A percentile compares a stretch with the other conserved stretches of the same genome.
Evolutionary conservation across 352 stramenopile species (phyloP).

Genomic region (Phytophthora lateralis): DNA sequence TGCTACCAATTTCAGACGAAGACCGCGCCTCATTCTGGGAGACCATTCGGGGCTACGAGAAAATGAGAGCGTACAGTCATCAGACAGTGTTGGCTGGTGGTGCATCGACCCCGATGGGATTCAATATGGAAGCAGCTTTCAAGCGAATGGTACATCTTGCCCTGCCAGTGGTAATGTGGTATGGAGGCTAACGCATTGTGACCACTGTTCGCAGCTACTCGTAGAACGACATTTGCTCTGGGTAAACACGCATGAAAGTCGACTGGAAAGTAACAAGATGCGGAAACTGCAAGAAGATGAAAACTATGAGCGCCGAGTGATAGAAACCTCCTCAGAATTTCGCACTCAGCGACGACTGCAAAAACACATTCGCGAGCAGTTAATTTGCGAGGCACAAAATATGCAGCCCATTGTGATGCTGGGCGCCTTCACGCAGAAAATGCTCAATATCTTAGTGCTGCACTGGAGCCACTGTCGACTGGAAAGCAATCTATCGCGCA

Average conservation of each 20-base stretch:
- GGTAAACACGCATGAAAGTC: slow-evolving; percentile 44
- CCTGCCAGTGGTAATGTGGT: background rate
- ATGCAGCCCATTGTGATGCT: slow-evolving; percentile 56
- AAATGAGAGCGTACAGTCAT: slow-evolving; percentile 42
- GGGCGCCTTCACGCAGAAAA: slow-evolving; percentile 48
- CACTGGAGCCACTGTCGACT: slow-evolving; percentile 49
- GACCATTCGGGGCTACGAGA: slow-evolving; percentile 51
- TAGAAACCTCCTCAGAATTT: slow-evolving; percentile 53
- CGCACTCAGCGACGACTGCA: slow-evolving; percentile 51
- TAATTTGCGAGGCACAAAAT: slow-evolving; percentile 42
- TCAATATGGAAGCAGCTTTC: slow-evolving; percentile 66
- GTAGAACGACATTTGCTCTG: slow-evolving; percentile 50
- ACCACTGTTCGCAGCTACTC: slow-evolving; percentile 36
- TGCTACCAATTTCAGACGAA: slow-evolving; percentile 52
- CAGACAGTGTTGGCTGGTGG: slow-evolving; percentile 32
- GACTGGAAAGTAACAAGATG: slow-evolving; percentile 32
- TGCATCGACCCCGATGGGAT: slow-evolving; percentile 50
- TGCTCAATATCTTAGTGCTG: slow-evolving; percentile 35
- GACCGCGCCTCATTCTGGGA: slow-evolving; percentile 48
- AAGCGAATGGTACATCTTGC: slow-evolving; percentile 40
- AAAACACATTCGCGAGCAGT: slow-evolving; percentile 39
- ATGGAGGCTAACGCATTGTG: slow-evolving; percentile 3
- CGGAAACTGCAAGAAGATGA: slow-evolving; percentile 56
- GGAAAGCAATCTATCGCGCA: slow-evolving; percentile 42
- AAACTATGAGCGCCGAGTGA: slow-evolving; percentile 47